Conservation (phyloP, 2,329 filamentous ascomycete species). For the Xylariaceae sp. region DNA sequence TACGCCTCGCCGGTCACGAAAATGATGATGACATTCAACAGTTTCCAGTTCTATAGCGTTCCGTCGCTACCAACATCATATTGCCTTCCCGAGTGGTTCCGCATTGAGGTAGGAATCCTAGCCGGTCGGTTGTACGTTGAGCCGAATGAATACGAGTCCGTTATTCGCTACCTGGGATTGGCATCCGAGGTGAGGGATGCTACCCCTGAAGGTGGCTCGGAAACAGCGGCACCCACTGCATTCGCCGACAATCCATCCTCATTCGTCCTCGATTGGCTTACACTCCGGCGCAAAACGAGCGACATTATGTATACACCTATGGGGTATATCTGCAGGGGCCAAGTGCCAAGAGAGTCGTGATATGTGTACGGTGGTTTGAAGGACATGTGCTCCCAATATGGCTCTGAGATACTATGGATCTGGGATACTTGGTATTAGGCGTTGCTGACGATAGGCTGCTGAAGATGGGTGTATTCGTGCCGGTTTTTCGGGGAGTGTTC, state of each 20-base stretch:
- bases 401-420: too few species aligned
- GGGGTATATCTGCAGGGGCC: slow-evolving; percentile 49
- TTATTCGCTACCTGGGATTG: neutral
- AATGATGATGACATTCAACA: slow-evolving; percentile 55
- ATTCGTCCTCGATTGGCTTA: slow-evolving; percentile 55
- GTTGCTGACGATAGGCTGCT: too few species aligned
- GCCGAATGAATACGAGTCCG: neutral
- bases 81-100: slow-evolving; percentile 47
- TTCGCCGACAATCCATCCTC: slow-evolving; percentile 30
- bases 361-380: neutral
- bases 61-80: slow-evolving; percentile 32
- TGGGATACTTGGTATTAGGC: too few species aligned
- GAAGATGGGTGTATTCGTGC: too few species aligned
- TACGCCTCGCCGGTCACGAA: slow-evolving; percentile 59
- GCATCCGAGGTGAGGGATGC: neutral
- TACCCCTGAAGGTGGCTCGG: slow-evolving; percentile 8
- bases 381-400: neutral
- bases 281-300: slow-evolving; percentile 48
- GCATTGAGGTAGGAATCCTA: slow-evolving; percentile 55
- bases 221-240: neutral
- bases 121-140: slow-evolving; percentile 57
- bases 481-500: too few species aligned
- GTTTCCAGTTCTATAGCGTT: slow-evolving; percentile 44
- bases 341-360: neutral
- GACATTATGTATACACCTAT: slow-evolving; percentile 56